Conservation (phyloP, 2,329 filamentous ascomycete genomes). For the Pestalotiopsis sp. region DNA sequence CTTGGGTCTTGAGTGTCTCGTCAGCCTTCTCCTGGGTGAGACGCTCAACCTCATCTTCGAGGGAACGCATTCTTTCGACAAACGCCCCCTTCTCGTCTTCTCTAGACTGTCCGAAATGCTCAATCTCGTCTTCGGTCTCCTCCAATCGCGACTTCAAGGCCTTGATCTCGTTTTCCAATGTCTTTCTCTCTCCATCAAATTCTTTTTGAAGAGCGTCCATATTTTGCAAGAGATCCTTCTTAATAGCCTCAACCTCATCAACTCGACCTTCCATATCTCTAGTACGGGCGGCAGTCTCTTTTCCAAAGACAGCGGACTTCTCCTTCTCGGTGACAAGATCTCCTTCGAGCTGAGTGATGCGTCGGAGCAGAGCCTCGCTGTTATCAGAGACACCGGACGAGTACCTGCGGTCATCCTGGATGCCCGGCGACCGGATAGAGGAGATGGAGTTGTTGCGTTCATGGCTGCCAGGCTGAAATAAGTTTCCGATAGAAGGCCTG, state of each 20-base stretch:
- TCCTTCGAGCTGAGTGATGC: conserved; percentile 68
- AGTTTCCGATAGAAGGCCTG: conserved; percentile 51
- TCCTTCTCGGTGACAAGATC: conserved; percentile 77
- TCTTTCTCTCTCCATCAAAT: conserved; percentile 81
- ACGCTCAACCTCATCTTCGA: conserved; percentile 72
- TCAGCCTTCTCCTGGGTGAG: conserved; percentile 58
- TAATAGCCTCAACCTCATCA: conserved; percentile 86
- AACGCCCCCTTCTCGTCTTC: conserved; percentile 76
- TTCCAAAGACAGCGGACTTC: conserved; percentile 64
- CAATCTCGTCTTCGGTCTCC: conserved; percentile 89
- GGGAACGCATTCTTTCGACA: conserved; percentile 65
- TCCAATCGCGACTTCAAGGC: conserved; percentile 76
- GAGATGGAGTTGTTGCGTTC: conserved; percentile 51
- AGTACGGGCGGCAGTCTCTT: conserved; percentile 61
- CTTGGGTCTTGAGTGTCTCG: conserved; percentile 57
- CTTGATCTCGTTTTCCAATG: conserved; percentile 78
- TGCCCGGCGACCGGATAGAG: conserved; percentile 45
- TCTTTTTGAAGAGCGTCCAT: conserved; percentile 90
- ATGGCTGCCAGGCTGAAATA: conserved; percentile 53
- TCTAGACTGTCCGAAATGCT: conserved; percentile 77
- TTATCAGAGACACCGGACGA: conserved; percentile 42
- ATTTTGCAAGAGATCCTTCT: conserved; percentile 91
- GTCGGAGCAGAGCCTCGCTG: conserved; percentile 45
- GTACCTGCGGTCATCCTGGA: conserved; percentile 42
- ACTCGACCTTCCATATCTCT: conserved; percentile 67